Conservation (phyloP, 2,329 filamentous ascomycete species). For the Stachybotrys chlorohalonatus region DNA sequence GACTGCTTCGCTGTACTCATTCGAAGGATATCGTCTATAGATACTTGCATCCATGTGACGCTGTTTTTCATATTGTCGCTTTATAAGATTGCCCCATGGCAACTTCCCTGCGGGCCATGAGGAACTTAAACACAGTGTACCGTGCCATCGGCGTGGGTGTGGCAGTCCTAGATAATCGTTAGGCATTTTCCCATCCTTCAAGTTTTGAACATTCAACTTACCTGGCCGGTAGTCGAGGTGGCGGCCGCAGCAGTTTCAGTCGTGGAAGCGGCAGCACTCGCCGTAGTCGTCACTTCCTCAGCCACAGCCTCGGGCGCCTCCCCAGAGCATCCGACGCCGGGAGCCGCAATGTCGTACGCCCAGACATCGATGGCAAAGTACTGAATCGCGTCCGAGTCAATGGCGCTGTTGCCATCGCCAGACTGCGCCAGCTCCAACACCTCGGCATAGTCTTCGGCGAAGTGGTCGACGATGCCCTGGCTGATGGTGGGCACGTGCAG, state of each 20-base stretch:
- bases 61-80: no score
- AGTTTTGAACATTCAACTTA: constrained; percentile 6
- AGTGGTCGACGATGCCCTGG: constrained; percentile 53
- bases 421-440: constrained; percentile 41
- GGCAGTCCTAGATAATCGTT: constrained; percentile 49
- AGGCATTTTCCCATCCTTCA: constrained; percentile 7
- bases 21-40: no score
- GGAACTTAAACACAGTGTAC: constrained; percentile 17
- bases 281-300: constrained; percentile 1
- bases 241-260: constrained; percentile 3
- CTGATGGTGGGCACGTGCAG: constrained; percentile 54
- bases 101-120: no score
- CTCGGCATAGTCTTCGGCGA: constrained; percentile 47
- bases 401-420: constrained; percentile 36
- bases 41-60: no score
- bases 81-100: no score
- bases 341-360: constrained; percentile 54
- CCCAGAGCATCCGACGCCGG: constrained; percentile 53
- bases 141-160: constrained; percentile 33
- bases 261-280: constrained; percentile 4
- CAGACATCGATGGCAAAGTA: constrained; percentile 63
- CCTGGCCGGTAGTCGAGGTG: constrained; percentile 36
- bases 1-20: no score
- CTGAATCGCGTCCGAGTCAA: constrained; percentile 55
- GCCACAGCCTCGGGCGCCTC: constrained; percentile 13